Percentiles rank a stretch among this genome's conserved stretches.
These are phyloP conservation scores for Ophiobolus disseminans DNA, from an alignment of 2,329 filamentous ascomycete species.

Conservation along the genomic window DNA sequence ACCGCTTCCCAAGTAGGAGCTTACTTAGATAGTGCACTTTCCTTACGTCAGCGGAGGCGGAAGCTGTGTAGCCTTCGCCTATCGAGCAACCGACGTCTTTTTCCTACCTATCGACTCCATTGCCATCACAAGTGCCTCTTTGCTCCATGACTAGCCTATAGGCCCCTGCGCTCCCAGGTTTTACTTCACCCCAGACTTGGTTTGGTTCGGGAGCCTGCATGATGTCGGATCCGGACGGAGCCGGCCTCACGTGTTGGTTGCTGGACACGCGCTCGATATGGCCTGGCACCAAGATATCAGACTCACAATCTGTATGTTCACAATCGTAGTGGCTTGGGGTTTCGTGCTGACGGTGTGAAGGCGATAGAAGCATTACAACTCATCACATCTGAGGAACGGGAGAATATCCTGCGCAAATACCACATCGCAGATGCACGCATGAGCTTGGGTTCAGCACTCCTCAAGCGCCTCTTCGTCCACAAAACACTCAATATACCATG, in stretches of 20 bases:
- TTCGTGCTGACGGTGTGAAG: slow-evolving; percentile 26
- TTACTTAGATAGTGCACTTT: no score
- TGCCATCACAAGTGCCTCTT: no score
- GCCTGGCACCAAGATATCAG: slow-evolving; percentile 53
- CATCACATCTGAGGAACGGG: slow-evolving; percentile 61
- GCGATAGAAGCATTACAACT: slow-evolving; percentile 53
- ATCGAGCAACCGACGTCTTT: no score
- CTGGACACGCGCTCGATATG: slow-evolving; percentile 58
- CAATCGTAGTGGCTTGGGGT: not conserved
- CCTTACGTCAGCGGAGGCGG: no score
- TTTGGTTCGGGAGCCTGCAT: slow-evolving; percentile 3
- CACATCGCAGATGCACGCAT: slow-evolving; percentile 77
- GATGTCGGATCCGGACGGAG: slow-evolving; percentile 22
- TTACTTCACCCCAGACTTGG: slow-evolving; percentile 1
- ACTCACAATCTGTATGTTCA: slow-evolving; percentile 19
- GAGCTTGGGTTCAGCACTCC: slow-evolving; percentile 72
- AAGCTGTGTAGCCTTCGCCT: no score
- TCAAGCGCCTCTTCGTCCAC: slow-evolving; percentile 75
- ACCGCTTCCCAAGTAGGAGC: no score
- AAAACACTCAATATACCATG: slow-evolving; percentile 66
- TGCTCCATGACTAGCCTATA: slow-evolving; percentile 23
- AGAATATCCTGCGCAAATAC: slow-evolving; percentile 66
- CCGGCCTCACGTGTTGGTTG: slow-evolving; percentile 55
- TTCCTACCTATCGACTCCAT: no score
- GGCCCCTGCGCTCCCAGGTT: slow-evolving; percentile 6